phyloP scores from a whole-genome alignment of 768 basidiomycete species.

The Artomyces pyxidatus region DNA sequence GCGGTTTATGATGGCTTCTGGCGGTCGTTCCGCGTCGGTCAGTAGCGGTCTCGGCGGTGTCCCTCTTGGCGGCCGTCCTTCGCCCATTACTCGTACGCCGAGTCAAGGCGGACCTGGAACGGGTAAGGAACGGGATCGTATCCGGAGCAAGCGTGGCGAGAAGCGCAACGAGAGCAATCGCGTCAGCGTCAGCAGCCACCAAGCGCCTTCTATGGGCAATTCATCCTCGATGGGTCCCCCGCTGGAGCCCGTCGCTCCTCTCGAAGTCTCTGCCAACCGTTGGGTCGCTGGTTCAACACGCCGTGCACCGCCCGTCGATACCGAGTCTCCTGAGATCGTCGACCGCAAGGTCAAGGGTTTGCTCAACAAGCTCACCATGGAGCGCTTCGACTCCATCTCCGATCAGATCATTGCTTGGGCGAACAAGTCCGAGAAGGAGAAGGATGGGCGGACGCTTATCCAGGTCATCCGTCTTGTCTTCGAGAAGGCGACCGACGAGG shows the following conservation, averaged over 20 bases:
- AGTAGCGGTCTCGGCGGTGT: conserved; percentile 39
- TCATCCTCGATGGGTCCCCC: conserved; percentile 25
- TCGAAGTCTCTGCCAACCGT: conserved; percentile 72
- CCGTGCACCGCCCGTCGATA: conserved; percentile 40
- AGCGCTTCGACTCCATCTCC: conserved; percentile 93
- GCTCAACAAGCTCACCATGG: conserved; percentile 94
- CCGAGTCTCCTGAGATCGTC: conserved; percentile 75
- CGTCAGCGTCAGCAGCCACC: conserved; percentile 24
- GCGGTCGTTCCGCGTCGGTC: conserved; percentile 47
- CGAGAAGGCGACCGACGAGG: conserved; percentile 96
- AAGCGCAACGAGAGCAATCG: conserved; percentile 56
- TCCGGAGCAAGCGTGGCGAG: conserved; percentile 78
- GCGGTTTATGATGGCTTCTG: conserved; percentile 42
- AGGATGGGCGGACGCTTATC: conserved; percentile 88
- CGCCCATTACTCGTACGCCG: conserved; percentile 55
- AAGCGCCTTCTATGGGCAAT: conserved; percentile 12
- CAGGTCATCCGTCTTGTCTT: conserved; percentile 95
- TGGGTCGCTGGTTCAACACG: conserved; percentile 53
- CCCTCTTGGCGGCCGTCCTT: conserved; percentile 44
- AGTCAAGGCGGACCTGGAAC: conserved; percentile 40
- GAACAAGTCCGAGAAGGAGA: conserved; percentile 88
- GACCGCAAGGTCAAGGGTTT: conserved; percentile 89
- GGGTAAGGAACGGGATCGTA: conserved; percentile 44
- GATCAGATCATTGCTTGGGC: conserved; percentile 94
- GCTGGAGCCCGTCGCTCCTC: conserved; percentile 67